Percentiles rank a stretch among this genome's conserved stretches.
phyloP scores from a whole-genome alignment of 768 basidiomycete species.

The Paxillus involutus region DNA sequence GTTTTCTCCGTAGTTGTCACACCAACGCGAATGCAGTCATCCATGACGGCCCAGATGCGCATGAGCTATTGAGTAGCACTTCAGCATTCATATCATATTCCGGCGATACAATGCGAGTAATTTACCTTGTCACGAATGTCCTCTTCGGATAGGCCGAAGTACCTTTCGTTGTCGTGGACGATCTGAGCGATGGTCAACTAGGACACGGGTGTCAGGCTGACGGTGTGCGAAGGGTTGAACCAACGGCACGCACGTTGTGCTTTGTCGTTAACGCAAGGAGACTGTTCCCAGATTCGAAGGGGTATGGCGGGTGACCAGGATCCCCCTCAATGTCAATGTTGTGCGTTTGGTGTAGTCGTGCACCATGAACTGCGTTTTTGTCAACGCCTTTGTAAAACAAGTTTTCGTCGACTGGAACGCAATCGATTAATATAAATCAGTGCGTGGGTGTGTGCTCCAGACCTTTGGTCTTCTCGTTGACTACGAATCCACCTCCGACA shows the following conservation, averaged over 20 bases:
- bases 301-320: conserved; percentile 72
- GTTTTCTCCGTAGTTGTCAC: conserved; percentile 76
- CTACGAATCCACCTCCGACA: conserved; percentile 93
- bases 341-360: conserved; percentile 70
- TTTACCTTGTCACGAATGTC: conserved; percentile 73
- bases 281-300: conserved; percentile 76
- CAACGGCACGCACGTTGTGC: conserved; percentile 65
- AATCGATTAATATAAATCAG: conserved; percentile 1
- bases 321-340: conserved; percentile 39
- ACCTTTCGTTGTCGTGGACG: conserved; percentile 88
- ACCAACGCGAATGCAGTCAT: conserved; percentile 83
- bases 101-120: background rate
- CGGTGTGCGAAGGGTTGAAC: background rate
- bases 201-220: conserved; percentile 9
- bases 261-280: conserved; percentile 73
- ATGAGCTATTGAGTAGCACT: conserved; percentile 41
- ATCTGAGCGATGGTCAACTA: conserved; percentile 94
- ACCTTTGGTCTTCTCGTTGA: conserved; percentile 93
- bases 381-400: conserved; percentile 92
- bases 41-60: conserved; percentile 91
- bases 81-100: background rate
- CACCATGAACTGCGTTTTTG: conserved; percentile 76
- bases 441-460: background rate
- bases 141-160: conserved; percentile 72
- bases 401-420: conserved; percentile 77